Base-by-base conservation (phyloP, 1,139 yeast species). In the Yamadazyma sp. region DNA sequence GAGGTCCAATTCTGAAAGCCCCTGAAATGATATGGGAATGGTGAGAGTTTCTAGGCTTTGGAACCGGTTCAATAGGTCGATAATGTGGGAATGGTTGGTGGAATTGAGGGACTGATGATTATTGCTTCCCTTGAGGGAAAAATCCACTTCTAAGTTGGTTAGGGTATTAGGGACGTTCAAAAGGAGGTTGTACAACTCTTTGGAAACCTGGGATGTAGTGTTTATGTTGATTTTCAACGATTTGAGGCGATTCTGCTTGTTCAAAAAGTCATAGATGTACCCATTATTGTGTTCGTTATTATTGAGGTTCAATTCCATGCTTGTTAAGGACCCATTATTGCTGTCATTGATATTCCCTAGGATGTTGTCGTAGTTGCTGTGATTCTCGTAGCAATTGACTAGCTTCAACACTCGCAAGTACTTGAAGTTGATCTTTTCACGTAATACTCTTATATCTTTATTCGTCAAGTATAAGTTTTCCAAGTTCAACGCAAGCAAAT, bases 21-120 rank as follows among this genome's bases (percentile, higher is more conserved):
- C 37, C 67, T 59, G 3, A 35, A 43, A 53, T 73, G 73, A 53
- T 81, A 84, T 31, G 66, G 61, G 26, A 21, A 40, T 24, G 13
- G 25, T 33, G 3, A 42, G 23, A 8, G 29, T 20, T 21, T 34
- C 14, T 9, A 42, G 25, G 9, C 29, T 30, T 21, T 36, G 23
- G 18, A 43, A 43, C n/a, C 12, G 23, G 29, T 41, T 39, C 21
- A 43, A 21, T 3, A 14, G 17, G 3, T 18, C n/a, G 15, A 43
- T 13, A 7, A 37, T 26, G 3, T 37, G 40, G 1, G 15, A 13
- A 15, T 37, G 39, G 15, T 37, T 23, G 5, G 31, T 27, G n/a
- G 27, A 15, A 14, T 35, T 28, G 16, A 38, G 29, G 2, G 33
- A 31, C 10, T 30, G 31, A n/a, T 33, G 24, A 9, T 26, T 30